Evolutionary conservation across 2,329 filamentous ascomycete species (phyloP).

Genomic region (Colletotrichum brevisporum): DNA sequence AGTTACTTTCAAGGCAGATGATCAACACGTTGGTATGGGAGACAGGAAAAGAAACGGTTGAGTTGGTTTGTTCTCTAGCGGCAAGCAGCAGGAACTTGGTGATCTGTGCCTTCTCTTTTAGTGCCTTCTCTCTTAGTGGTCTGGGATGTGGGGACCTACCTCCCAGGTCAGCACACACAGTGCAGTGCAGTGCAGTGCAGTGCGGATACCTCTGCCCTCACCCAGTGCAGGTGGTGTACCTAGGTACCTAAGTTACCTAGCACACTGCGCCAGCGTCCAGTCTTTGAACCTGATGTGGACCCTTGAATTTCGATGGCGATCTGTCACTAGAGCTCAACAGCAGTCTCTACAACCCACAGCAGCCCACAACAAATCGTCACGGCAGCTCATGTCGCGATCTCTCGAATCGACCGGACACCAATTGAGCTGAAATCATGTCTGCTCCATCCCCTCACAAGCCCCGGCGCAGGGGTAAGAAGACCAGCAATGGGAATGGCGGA

Average conservation of each 20-base stretch:
- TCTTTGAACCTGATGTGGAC: slow-evolving; percentile 36
- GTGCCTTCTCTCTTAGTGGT: slow-evolving; percentile 17
- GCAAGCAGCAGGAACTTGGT: slow-evolving; percentile 17
- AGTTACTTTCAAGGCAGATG: background rate
- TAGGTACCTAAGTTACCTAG: too few relatives aligned
- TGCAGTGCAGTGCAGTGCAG: too few relatives aligned
- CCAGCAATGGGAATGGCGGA: slow-evolving; percentile 21
- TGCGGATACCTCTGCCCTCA: too few relatives aligned
- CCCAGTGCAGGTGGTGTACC: too few relatives aligned
- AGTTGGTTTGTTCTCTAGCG: background rate
- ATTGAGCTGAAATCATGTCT: slow-evolving; percentile 60
- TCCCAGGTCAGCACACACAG: slow-evolving; percentile 20
- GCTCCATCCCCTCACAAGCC: slow-evolving; percentile 71
- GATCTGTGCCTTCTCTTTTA: slow-evolving; percentile 14
- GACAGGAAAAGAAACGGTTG: background rate
- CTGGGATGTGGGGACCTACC: slow-evolving; percentile 37
- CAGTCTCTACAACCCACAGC: background rate
- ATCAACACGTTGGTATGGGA: background rate
- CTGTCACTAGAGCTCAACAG: slow-evolving; percentile 22
- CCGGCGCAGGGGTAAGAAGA: slow-evolving; percentile 70
- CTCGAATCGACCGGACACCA: slow-evolving; percentile 31
- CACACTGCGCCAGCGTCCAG: too few relatives aligned
- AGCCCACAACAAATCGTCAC: slow-evolving; percentile 10
- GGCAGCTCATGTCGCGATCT: slow-evolving; percentile 23
- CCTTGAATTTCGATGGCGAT: slow-evolving; percentile 31